Evolutionary conservation across 768 basidiomycete species (phyloP).

Genomic region (Zangia roseola): DNA sequence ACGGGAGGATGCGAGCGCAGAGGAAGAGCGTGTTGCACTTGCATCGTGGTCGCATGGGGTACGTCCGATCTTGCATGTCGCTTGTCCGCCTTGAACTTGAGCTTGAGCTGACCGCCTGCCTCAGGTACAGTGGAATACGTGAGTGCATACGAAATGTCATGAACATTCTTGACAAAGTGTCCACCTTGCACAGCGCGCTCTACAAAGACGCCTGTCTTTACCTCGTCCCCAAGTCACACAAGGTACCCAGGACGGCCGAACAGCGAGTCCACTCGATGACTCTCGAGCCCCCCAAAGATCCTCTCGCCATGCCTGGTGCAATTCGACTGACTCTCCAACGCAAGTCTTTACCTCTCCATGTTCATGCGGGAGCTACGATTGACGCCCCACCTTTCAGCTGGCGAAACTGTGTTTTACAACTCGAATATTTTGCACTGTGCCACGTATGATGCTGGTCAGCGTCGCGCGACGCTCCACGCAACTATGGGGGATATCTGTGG

Average conservation of each 20-base stretch:
- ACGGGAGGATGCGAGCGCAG: conserved; percentile 49
- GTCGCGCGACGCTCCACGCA: conserved; percentile 68
- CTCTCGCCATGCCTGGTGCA: conserved; percentile 69
- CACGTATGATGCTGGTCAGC: conserved; percentile 48
- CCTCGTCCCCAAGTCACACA: conserved; percentile 70
- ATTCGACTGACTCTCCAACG: conserved; percentile 55
- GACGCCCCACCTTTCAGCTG: conserved; percentile 39
- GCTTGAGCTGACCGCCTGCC: background rate
- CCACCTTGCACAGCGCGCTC: conserved; percentile 48
- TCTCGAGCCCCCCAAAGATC: conserved; percentile 50
- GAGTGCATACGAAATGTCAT: conserved; percentile 19
- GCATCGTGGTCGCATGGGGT: conserved; percentile 65
- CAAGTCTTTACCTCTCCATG: conserved; percentile 27
- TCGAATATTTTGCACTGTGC: conserved; percentile 78
- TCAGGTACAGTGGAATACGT: conserved; percentile 85
- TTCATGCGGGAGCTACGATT: background rate
- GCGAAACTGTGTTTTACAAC: conserved; percentile 80
- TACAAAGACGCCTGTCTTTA: conserved; percentile 68
- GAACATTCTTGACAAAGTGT: too few species aligned
- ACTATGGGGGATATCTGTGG: conserved; percentile 63
- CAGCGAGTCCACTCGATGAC: conserved; percentile 59
- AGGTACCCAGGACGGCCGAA: conserved; percentile 48
- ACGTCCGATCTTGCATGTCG: conserved; percentile 16
- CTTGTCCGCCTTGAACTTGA: background rate
- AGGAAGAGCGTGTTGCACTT: conserved; percentile 61